These are phyloP conservation scores for Botryotinia calthae DNA, from an alignment of 2,329 filamentous ascomycete species.

Conservation along the genomic window DNA sequence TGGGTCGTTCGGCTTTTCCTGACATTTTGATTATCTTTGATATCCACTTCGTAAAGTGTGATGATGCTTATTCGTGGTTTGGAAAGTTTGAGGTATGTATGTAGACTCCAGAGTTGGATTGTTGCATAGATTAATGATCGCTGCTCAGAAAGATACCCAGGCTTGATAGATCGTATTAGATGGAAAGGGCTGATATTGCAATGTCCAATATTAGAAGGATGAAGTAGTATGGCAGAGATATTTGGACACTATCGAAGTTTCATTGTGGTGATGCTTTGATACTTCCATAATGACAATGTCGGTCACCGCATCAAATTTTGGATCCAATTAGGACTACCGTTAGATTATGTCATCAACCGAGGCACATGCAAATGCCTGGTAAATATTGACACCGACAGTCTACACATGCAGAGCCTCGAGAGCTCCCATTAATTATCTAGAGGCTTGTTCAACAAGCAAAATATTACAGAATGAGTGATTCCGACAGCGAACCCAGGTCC, in stretches of 20 bases:
- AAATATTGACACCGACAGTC: conserved; percentile 16
- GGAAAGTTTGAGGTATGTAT: conserved; percentile 6
- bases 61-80: not conserved
- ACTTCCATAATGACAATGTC: conserved; percentile 1
- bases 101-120: conserved; percentile 4
- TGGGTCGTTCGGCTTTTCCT: conserved; percentile 30
- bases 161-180: not conserved
- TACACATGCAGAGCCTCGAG: not conserved
- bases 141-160: not conserved
- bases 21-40: conserved; percentile 27
- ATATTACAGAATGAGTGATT: conserved; percentile 33
- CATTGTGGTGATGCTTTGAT: conserved; percentile 3
- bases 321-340: not conserved
- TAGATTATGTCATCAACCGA: conserved; percentile 27
- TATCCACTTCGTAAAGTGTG: conserved; percentile 11
- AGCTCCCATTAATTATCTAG: not conserved
- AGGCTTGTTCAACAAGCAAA: conserved; percentile 6
- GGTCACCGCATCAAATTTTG: not conserved
- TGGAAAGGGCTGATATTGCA: not conserved
- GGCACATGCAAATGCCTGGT: conserved; percentile 17
- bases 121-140: conserved; percentile 9
- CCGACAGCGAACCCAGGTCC: conserved; percentile 28
- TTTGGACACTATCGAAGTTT: not conserved
- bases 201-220: not conserved
- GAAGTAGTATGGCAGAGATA: not conserved